Evolutionary conservation across 2,329 filamentous ascomycete species (phyloP).

Genomic region (Ceratocystis papillata): DNA sequence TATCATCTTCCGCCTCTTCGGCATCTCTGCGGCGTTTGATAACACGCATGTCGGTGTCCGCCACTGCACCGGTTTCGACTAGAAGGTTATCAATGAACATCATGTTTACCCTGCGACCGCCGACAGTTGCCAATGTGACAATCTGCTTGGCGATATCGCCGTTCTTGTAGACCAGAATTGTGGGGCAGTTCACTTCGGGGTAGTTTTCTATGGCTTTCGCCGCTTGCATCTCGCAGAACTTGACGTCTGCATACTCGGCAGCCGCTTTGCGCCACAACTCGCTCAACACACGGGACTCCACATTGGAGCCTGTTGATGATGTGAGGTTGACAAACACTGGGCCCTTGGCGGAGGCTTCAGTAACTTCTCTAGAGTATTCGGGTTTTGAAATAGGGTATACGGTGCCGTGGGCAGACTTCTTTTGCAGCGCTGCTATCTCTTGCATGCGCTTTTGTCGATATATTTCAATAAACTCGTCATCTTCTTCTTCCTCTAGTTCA

Average conservation of each 20-base stretch:
- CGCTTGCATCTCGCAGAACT: constrained; percentile 92
- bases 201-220: constrained; percentile 94
- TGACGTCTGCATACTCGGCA: constrained; percentile 78
- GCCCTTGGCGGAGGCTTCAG: constrained; percentile 67
- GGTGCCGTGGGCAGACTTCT: constrained; percentile 71
- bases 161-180: constrained; percentile 82
- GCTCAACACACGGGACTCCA: constrained; percentile 71
- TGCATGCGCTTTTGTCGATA: constrained; percentile 81
- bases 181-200: constrained; percentile 88
- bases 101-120: constrained; percentile 59
- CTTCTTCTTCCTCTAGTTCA: constrained; percentile 89
- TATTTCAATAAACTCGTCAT: constrained; percentile 77
- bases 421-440: constrained; percentile 64
- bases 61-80: constrained; percentile 70
- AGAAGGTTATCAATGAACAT: constrained; percentile 70
- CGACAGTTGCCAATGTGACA: constrained; percentile 73
- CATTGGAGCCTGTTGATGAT: constrained; percentile 64
- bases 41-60: constrained; percentile 67
- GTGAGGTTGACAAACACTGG: constrained; percentile 70
- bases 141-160: constrained; percentile 86
- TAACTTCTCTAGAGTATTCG: constrained; percentile 84
- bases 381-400: constrained; percentile 93
- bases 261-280: constrained; percentile 82
- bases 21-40: constrained; percentile 49
- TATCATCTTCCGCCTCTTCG: constrained; percentile 51